Conservation (phyloP, 2,329 filamentous ascomycete genomes). For the Lasiodiplodia citricola region DNA sequence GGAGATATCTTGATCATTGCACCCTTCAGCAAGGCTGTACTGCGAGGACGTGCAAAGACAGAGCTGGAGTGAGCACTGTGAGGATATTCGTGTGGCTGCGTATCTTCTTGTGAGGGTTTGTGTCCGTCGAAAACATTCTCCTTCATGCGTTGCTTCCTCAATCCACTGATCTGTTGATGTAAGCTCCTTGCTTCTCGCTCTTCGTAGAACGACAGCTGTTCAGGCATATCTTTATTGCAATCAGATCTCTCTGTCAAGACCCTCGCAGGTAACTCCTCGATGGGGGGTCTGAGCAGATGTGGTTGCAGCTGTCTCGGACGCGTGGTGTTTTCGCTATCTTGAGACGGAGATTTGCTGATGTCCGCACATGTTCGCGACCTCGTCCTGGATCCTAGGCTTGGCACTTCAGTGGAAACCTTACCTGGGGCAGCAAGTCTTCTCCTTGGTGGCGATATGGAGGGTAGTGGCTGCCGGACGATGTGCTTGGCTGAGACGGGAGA, state of each 20-base stretch:
- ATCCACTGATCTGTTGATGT: neutral
- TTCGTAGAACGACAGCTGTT: neutral
- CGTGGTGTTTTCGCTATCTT: neutral
- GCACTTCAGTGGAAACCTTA: neutral
- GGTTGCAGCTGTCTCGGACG: neutral
- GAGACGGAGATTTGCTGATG: neutral
- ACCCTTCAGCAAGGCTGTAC: neutral
- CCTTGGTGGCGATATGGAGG: constrained; percentile 10
- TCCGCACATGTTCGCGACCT: neutral
- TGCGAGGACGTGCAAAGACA: neutral
- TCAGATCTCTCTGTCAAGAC: neutral
- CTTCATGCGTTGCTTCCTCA: neutral
- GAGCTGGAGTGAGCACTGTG: neutral
- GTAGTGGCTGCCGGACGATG: neutral
- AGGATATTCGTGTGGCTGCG: neutral
- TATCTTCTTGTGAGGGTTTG: neutral
- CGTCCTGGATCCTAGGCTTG: neutral
- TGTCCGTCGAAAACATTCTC: neutral
- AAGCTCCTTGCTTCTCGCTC: constrained; percentile 9
- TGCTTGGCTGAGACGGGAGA: neutral
- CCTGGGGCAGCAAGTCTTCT: neutral
- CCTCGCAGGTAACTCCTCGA: neutral
- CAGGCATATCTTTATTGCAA: neutral
- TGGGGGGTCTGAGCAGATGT: neutral
- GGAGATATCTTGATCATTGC: neutral